Evolutionary conservation across 2,329 filamentous ascomycete genomes (phyloP).

Genomic region (Trichoderma semiorbis): DNA sequence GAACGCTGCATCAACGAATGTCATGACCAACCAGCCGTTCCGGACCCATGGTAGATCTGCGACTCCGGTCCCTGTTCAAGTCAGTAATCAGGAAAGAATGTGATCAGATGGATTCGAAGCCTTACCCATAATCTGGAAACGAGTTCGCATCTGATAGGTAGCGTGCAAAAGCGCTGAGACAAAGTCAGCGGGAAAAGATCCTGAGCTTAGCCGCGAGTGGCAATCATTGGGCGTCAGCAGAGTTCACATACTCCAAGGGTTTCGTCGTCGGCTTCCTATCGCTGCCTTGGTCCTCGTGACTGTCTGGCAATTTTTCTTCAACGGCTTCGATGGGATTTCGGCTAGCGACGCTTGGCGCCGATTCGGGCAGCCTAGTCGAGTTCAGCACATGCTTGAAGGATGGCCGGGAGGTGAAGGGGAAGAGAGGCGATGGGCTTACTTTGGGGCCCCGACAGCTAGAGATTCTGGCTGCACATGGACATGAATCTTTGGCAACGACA

Average conservation of each 20-base stretch:
- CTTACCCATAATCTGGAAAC: slow-evolving; percentile 43
- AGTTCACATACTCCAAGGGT: slow-evolving; percentile 33
- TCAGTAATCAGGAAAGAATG: slow-evolving; percentile 20
- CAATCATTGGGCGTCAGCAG: background rate
- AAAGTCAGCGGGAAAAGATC: slow-evolving; percentile 17
- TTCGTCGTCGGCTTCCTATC: slow-evolving; percentile 22
- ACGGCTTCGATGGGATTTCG: background rate
- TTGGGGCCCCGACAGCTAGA: slow-evolving; percentile 7
- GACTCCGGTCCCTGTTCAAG: slow-evolving; percentile 23
- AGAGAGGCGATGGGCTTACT: background rate
- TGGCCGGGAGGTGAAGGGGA: background rate
- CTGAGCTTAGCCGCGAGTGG: background rate
- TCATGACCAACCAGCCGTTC: slow-evolving; percentile 25
- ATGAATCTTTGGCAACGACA: background rate
- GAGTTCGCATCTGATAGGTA: slow-evolving; percentile 38
- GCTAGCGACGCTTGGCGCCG: slow-evolving; percentile 8
- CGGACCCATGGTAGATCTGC: slow-evolving; percentile 22
- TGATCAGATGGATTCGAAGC: slow-evolving; percentile 10
- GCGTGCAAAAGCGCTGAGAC: slow-evolving; percentile 31
- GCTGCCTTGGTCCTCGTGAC: slow-evolving; percentile 21
- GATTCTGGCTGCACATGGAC: slow-evolving; percentile 1
- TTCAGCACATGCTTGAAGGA: background rate
- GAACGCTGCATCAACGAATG: no score
- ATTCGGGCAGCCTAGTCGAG: background rate
- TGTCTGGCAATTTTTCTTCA: slow-evolving; percentile 28